Base-by-base conservation (phyloP, 108 stramenopile species). In the Cyclotella cryptica region DNA sequence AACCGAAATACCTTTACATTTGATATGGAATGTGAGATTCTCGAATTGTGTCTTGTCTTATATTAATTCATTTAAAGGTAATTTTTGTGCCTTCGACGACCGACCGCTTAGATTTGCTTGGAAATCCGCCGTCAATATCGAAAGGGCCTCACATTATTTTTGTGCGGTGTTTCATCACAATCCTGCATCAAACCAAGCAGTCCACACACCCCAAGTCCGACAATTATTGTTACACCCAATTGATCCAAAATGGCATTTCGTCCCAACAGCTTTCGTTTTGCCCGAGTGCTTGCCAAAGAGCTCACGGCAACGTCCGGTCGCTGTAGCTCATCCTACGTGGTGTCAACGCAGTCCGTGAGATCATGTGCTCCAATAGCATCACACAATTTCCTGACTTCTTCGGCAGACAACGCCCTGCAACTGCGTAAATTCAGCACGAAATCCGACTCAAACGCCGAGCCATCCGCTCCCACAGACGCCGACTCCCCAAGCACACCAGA, bases 381-480 rank as follows among this genome's bases (percentile, higher is more conserved):
- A 14, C 35, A 14, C 30, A 61, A 61, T 35, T 35, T 35, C n/a
- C 11, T 29, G 10, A 8, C 8, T 8, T 29, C 30, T 6, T 26
- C 58, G 29, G 8, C 7, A 26, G 17, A 59, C 18, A 30, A 30
- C 18, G 15, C 60, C 13, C 13, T 65, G 64, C 45, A 46, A 43
- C 11, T 35, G 12, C 62, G 66, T 35, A 55, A 69, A 60, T 74
- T 81, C 53, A 81, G 73, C 46, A 71, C 73, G 40, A 81, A 81
- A 41, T 53, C 53, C 29, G 69, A 78, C 15, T 35, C 47, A 22
- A 51, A 65, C 9, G 68, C 35, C 10, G 69, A 70, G 17, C 35
- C 43, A 43, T 19, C 47, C 35, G 8, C 58, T 15, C 45, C 72
- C 27, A 12, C 63, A 54, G 85, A 78, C 29, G 59, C 54, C 39